Base-by-base conservation (phyloP, 1,284 basidiomycete genomes). In the Apiotrichum sp. region DNA sequence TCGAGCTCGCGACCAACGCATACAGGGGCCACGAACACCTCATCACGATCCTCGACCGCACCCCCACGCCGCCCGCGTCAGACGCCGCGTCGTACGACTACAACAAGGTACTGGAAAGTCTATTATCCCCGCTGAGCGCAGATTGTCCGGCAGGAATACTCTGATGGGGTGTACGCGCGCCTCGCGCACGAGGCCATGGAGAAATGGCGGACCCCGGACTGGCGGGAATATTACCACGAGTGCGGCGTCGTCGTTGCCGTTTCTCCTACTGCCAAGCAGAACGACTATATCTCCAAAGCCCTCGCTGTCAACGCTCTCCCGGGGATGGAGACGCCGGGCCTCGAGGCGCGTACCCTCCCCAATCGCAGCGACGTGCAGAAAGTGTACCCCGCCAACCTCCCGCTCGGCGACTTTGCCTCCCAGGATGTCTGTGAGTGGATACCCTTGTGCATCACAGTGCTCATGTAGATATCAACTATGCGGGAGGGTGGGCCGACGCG, bases 401-500 rank as follows among this genome's bases (percentile, higher is more conserved):
- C 39, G 1, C 35, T 61, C 3, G 56, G 56, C 7, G 45, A 51
- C 33, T 67, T 65, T 50, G 55, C 56, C 2, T 52, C 45, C n/a
- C 56, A 62, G 44, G 85, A 84, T 0, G 62, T 59, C 14, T 92
- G 56, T 58, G 35, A 47, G 56, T 58, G 36, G 13, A 13, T 38
- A 38, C 13, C 13, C 36, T 38, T 8, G 8, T 38, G 13, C 36
- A 9, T 38, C 2, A 8, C 29, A 29, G 29, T 29, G 45, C 50
- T 56, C 34, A 56, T 48, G 6, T 13, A 57, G 56, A 87, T 67
- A 68, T 88, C 52, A 92, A 90, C 66, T 76, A 75, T 2, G 84
- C 88, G 45, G 83, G 86, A 1, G 90, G 90, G 3, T 93, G 90
- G 90, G 87, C 83, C 1, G 79, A 85, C 65, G 87, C 90, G 1